Evolutionary conservation across 1,284 basidiomycete species (phyloP).

Genomic region (Xerocomus amazonicus): DNA sequence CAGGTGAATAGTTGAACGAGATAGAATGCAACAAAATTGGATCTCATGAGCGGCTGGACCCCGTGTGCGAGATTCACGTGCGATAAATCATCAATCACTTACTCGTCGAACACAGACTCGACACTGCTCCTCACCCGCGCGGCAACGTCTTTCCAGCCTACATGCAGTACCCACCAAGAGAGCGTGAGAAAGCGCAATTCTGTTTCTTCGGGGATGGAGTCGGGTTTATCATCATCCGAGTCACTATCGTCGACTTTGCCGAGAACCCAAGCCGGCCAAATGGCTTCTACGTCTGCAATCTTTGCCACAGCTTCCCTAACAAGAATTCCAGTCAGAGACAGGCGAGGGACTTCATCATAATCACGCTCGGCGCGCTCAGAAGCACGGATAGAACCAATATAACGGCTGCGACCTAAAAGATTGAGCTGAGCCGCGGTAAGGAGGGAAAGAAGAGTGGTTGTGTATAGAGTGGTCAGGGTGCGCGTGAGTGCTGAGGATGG

Average conservation of each 20-base stretch:
- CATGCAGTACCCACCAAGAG: conserved; percentile 88
- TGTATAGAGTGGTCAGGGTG: conserved; percentile 82
- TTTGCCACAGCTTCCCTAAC: conserved; percentile 24
- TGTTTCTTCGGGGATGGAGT: conserved; percentile 50
- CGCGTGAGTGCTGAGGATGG: conserved; percentile 68
- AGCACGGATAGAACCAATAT: conserved; percentile 68
- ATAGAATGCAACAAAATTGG: not conserved
- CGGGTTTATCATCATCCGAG: conserved; percentile 19
- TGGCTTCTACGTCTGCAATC: conserved; percentile 23
- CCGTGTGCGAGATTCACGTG: not conserved
- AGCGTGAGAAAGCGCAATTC: conserved; percentile 81
- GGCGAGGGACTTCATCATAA: conserved; percentile 37
- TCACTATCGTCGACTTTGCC: conserved; percentile 12
- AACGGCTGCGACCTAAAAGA: conserved; percentile 78
- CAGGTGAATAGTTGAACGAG: not conserved
- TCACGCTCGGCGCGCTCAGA: conserved; percentile 59
- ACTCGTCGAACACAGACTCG: conserved; percentile 79
- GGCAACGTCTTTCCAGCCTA: conserved; percentile 82
- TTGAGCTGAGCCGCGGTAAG: conserved; percentile 83
- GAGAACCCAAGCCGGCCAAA: conserved; percentile 26
- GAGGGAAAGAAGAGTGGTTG: conserved; percentile 75
- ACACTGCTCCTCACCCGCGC: conserved; percentile 71
- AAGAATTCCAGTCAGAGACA: conserved; percentile 27
- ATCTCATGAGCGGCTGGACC: not conserved
- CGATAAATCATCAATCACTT: conserved; percentile 27